Conservation (phyloP, 1,284 basidiomycete species). For the Cerioporus squamosus region DNA sequence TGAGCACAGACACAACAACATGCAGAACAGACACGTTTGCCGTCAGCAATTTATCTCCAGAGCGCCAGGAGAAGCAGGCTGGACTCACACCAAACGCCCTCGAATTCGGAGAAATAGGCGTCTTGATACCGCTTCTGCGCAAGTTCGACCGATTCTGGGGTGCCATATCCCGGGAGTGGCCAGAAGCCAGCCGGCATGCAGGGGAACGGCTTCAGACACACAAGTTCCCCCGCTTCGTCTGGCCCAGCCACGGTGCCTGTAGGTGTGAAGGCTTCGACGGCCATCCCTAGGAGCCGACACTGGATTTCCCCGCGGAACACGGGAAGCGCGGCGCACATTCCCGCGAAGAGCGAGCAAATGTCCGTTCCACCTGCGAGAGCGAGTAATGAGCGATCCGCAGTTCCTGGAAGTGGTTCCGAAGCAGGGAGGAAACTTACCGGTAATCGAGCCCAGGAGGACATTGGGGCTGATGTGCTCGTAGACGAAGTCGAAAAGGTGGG, state of each 20-base stretch:
- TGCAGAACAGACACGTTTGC: neutral
- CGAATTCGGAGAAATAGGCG: conserved; percentile 77
- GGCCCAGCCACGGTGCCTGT: conserved; percentile 48
- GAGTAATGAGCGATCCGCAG: neutral
- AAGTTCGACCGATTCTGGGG: conserved; percentile 56
- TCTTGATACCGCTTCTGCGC: conserved; percentile 71
- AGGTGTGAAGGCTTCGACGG: conserved; percentile 58
- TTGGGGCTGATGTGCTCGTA: conserved; percentile 71
- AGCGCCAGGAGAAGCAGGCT: neutral
- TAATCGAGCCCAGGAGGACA: conserved; percentile 80
- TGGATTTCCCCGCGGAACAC: conserved; percentile 89
- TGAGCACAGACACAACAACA: neutral
- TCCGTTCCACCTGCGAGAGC: conserved; percentile 73
- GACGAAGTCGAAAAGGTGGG: conserved; percentile 80
- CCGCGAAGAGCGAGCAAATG: conserved; percentile 88
- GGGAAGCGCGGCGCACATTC: conserved; percentile 78
- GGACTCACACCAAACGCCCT: conserved; percentile 77
- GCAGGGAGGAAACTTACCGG: conserved; percentile 50
- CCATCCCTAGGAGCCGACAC: conserved; percentile 86
- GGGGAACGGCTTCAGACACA: conserved; percentile 83
- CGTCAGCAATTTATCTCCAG: neutral
- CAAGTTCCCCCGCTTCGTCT: conserved; percentile 65
- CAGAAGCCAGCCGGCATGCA: conserved; percentile 88
- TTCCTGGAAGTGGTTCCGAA: neutral
- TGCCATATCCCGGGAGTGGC: conserved; percentile 72